Conservation (phyloP, 805 yeast species). For the Spathaspora boniae region DNA sequence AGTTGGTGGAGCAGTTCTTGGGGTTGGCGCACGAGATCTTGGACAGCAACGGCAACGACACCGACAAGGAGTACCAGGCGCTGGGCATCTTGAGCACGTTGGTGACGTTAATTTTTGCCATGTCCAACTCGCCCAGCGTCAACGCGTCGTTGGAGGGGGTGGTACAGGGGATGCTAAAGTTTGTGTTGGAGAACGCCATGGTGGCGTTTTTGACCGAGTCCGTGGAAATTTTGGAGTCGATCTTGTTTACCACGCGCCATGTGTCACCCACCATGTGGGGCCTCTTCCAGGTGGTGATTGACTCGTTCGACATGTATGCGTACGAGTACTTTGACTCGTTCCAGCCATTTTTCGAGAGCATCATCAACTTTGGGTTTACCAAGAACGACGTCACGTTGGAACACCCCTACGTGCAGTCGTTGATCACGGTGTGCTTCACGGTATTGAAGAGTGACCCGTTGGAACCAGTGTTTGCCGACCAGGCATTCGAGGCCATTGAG, state of each 20-base stretch:
- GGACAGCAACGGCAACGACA: conserved; percentile 21
- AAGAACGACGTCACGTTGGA: conserved; percentile 33
- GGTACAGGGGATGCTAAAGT: conserved; percentile 30
- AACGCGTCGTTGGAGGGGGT: conserved; percentile 31
- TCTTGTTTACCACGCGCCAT: conserved; percentile 49
- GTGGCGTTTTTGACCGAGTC: conserved; percentile 35
- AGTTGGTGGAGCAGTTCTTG: conserved; percentile 71
- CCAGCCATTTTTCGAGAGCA: conserved; percentile 53
- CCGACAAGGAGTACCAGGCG: conserved; percentile 43
- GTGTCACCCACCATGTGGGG: conserved; percentile 55
- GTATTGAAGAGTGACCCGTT: conserved; percentile 29
- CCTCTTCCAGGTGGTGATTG: conserved; percentile 44
- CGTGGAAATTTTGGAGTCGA: conserved; percentile 49
- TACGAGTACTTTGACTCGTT: conserved; percentile 55
- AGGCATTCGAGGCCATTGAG: conserved; percentile 37
- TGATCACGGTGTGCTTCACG: conserved; percentile 34
- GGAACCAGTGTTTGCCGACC: conserved; percentile 40
- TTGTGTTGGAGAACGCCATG: conserved; percentile 39
- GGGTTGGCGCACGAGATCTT: conserved; percentile 58
- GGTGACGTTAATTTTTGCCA: conserved; percentile 40
- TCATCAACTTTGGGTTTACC: conserved; percentile 50
- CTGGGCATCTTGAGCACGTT: conserved; percentile 40
- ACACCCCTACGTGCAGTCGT: conserved; percentile 34
- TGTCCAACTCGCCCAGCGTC: conserved; percentile 39
- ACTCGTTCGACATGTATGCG: conserved; percentile 57